phyloP scores from a whole-genome alignment of 257 asterid species.

The Verbascum thapsus region DNA sequence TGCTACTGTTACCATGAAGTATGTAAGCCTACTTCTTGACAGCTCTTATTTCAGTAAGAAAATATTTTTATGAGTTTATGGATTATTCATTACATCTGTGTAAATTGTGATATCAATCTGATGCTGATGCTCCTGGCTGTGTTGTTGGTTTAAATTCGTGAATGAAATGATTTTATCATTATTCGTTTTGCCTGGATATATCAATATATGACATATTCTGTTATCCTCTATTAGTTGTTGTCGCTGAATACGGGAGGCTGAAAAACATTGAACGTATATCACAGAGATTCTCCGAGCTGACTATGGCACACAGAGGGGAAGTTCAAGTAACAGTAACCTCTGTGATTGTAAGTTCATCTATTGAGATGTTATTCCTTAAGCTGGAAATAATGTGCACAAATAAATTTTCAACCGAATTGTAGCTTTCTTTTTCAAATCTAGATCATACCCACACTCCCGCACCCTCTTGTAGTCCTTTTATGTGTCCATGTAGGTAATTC shows the following conservation, averaged over 20 bases:
- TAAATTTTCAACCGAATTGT: no score
- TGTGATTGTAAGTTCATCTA: constrained; percentile 70
- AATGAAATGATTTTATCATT: background rate
- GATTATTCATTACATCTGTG: constrained; percentile 10
- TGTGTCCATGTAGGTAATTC: background rate
- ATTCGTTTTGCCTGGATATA: background rate
- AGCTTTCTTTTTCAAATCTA: background rate
- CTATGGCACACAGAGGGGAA: constrained; percentile 84
- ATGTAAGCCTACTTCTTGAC: constrained; percentile 3
- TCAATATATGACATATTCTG: constrained; percentile 17
- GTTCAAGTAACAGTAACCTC: constrained; percentile 79
- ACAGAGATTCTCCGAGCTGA: constrained; percentile 30
- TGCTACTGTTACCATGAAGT: constrained; percentile 3
- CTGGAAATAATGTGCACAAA: constrained; percentile 5
- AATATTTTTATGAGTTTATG: background rate
- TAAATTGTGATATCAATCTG: constrained; percentile 13
- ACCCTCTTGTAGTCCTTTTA: constrained; percentile 7
- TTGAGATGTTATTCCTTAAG: constrained; percentile 5
- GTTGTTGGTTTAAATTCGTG: constrained; percentile 8
- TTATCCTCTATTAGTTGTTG: constrained; percentile 48
- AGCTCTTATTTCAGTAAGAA: constrained; percentile 1
- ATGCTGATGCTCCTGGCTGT: background rate
- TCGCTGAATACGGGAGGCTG: constrained; percentile 83
- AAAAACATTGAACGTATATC: constrained; percentile 50
- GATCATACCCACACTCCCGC: no score